These are phyloP conservation scores for Phytophthora pisi DNA, from an alignment of 352 stramenopile species.

Conservation along the genomic window DNA sequence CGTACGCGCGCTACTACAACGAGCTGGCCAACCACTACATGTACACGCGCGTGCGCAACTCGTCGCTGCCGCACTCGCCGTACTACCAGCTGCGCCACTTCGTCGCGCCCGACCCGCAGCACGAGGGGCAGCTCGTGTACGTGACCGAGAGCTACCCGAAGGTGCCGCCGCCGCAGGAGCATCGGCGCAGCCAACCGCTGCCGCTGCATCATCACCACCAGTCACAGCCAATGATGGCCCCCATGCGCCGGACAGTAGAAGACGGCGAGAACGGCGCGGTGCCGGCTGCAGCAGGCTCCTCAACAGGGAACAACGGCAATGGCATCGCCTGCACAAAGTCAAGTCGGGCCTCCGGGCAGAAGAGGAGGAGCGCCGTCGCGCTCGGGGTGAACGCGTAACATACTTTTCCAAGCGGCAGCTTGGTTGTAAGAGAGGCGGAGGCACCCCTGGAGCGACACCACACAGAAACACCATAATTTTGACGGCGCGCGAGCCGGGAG, in stretches of 20 bases:
- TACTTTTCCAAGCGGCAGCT: conserved; percentile 23
- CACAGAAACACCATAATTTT: conserved; percentile 37
- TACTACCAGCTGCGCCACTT: conserved; percentile 72
- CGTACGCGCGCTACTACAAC: conserved; percentile 93
- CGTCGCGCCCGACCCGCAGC: conserved; percentile 64
- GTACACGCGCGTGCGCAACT: conserved; percentile 60
- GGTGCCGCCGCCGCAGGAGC: conserved; percentile 28
- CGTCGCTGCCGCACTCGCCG: conserved; percentile 36
- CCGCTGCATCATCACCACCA: conserved; percentile 34
- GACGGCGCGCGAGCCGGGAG: conserved; percentile 19
- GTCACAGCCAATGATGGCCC: conserved; percentile 23
- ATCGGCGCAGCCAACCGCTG: conserved; percentile 38
- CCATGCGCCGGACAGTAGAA: conserved; percentile 49
- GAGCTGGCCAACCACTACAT: conserved; percentile 89
- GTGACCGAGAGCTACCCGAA: conserved; percentile 68
- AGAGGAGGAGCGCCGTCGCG: conserved; percentile 78
- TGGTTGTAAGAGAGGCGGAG: conserved; percentile 25
- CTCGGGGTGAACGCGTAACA: conserved; percentile 83
- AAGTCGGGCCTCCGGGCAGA: conserved; percentile 69
- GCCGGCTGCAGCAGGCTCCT: conserved; percentile 14
- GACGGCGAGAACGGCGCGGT: conserved; percentile 30
- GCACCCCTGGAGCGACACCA: conserved; percentile 24
- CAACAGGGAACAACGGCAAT: conserved; percentile 31
- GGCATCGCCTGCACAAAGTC: conserved; percentile 60
- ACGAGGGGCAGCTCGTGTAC: conserved; percentile 78